phyloP scores from a whole-genome alignment of 1,284 basidiomycete genomes.

The Fomitiporia mediterranea region DNA sequence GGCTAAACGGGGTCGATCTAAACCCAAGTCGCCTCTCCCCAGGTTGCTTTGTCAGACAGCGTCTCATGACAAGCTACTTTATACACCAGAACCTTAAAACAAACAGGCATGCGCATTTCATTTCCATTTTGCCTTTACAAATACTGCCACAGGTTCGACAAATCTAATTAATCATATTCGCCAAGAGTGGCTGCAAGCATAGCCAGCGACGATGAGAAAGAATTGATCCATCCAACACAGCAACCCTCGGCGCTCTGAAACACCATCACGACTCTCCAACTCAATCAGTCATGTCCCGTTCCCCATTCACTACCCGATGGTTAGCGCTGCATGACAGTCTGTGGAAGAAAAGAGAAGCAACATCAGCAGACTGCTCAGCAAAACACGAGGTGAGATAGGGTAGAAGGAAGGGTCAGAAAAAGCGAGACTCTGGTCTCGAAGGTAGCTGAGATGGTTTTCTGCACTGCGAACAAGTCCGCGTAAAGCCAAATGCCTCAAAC shows the following conservation, averaged over 20 bases:
- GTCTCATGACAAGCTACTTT: too few species aligned
- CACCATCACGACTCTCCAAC: neutral
- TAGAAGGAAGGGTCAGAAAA: slow-evolving; percentile 8
- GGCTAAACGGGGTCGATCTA: too few species aligned
- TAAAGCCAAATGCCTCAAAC: slow-evolving; percentile 94
- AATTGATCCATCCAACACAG: neutral
- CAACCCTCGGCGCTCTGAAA: neutral
- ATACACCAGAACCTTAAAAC: too few species aligned
- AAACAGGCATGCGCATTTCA: neutral
- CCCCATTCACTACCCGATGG: neutral
- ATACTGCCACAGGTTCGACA: neutral
- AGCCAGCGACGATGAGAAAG: neutral
- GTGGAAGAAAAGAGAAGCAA: neutral
- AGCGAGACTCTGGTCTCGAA: slow-evolving; percentile 34
- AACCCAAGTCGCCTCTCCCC: too few species aligned
- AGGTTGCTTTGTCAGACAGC: too few species aligned
- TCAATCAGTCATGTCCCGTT: neutral
- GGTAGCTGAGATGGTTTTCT: slow-evolving; percentile 62
- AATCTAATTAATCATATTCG: neutral
- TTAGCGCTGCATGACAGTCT: neutral
- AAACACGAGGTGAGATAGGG: neutral
- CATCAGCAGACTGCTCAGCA: too few species aligned
- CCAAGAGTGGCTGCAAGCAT: neutral
- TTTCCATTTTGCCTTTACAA: too few species aligned
- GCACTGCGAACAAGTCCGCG: slow-evolving; percentile 53